Base-by-base conservation (phyloP, 2,329 filamentous ascomycete genomes). In the Canariomyces notabilis region DNA sequence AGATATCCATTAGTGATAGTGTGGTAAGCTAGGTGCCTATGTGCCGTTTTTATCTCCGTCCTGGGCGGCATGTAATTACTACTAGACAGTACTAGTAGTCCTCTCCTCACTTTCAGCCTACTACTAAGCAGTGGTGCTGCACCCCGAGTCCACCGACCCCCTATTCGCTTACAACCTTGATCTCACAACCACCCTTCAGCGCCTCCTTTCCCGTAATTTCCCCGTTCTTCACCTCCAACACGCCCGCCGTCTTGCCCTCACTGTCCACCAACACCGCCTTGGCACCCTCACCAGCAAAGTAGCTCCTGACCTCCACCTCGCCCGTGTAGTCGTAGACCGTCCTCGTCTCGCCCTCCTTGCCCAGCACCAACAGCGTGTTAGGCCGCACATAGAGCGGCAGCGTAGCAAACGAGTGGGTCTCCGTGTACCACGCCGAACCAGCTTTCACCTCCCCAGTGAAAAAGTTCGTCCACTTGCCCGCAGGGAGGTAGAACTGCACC, bases 401-500 rank as follows among this genome's bases (percentile, higher is more conserved):
- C 1, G 73, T 79, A 37, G 73, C 73, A 53, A 82, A 82, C 2
- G 65, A 69, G 53, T 82, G 80, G 45, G 64, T 77, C 64, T 83
- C 79, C 20, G 63, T 75, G 58, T 80, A 79, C 80, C 79, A 83
- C 14, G 68, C 70, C 0, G 76, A 71, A 21, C 77, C 71, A 37
- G 68, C 62, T 57, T 74, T 63, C 52, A 73, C 57, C 65, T 72
- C 70, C 54, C 74, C 63, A 50, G 70, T 74, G 58, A 78, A 68
- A 60, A 67, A 68, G 12, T 65, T 67, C 21, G 73, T 72, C 75
- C 75, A 71, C 57, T 59, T 62, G 43, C 75, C 67, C 57, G 60
- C 55, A 52, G 77, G 67, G 14, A 84, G 67, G 61, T 88, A 88
- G 61, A 85, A 84, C 46, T 83, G 77, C 0, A 82, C 82, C 29